Conservation (phyloP, 2,329 filamentous ascomycete genomes). For the Stemphylium beticola region DNA sequence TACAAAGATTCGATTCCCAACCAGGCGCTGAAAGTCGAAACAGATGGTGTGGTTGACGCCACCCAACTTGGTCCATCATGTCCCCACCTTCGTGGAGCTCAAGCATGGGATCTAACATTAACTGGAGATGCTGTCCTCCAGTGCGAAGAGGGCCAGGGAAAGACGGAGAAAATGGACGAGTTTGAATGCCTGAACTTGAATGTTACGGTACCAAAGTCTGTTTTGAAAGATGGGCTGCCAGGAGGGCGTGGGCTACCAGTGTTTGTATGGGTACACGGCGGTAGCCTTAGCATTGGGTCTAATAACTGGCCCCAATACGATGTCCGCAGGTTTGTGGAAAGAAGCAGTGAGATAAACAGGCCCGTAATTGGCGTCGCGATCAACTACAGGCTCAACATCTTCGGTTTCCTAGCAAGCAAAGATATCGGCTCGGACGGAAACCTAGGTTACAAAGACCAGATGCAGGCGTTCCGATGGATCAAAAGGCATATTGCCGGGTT, state of each 20-base stretch:
- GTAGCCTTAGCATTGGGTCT: conserved; percentile 57
- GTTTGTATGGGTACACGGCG: conserved; percentile 61
- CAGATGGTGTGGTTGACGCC: conserved; percentile 35
- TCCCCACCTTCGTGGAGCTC: conserved; percentile 43
- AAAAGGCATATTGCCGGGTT: conserved; percentile 48
- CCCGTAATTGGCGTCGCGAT: conserved; percentile 54
- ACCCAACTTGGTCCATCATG: conserved; percentile 47
- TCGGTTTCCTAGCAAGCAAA: conserved; percentile 52
- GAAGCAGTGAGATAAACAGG: conserved; percentile 50
- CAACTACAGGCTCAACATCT: conserved; percentile 42
- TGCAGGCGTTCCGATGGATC: conserved; percentile 48
- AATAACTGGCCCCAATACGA: conserved; percentile 62
- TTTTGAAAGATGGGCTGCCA: neutral
- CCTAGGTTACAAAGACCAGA: conserved; percentile 45
- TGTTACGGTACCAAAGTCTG: conserved; percentile 39
- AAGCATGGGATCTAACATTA: conserved; percentile 37
- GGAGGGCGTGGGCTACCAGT: conserved; percentile 52
- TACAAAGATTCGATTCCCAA: conserved; percentile 39
- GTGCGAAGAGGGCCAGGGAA: conserved; percentile 21
- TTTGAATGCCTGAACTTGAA: conserved; percentile 45
- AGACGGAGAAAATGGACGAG: conserved; percentile 38
- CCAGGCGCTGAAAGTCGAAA: conserved; percentile 7
- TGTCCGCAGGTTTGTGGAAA: conserved; percentile 52
- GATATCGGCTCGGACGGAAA: conserved; percentile 51
- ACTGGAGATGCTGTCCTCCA: conserved; percentile 25